These are phyloP conservation scores for Coemansia reversa DNA, from an alignment of 192 early-diverging fungal species.

Conservation along the genomic window DNA sequence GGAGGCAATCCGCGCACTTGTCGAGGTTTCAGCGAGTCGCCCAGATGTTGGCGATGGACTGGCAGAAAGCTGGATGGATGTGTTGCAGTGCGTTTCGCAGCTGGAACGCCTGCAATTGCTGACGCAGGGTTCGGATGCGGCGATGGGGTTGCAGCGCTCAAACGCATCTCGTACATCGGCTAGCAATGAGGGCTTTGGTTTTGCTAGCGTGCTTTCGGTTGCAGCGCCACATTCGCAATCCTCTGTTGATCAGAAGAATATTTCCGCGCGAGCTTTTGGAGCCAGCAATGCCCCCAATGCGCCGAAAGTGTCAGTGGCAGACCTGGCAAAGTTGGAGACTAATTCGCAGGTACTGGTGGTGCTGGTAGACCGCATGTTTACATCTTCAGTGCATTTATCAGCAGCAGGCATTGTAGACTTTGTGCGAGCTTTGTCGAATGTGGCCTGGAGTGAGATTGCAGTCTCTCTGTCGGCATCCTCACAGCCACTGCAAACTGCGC, in stretches of 20 bases:
- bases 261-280: slow-evolving; percentile 53
- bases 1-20: slow-evolving; percentile 81
- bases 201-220: slow-evolving; percentile 25
- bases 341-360: slow-evolving; percentile 73
- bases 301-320: slow-evolving; percentile 66
- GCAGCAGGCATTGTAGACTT: slow-evolving; percentile 86
- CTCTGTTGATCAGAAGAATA: slow-evolving; percentile 15
- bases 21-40: slow-evolving; percentile 68
- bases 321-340: slow-evolving; percentile 64
- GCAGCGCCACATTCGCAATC: slow-evolving; percentile 2
- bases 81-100: slow-evolving; percentile 80
- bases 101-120: slow-evolving; percentile 82
- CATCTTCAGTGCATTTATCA: slow-evolving; percentile 72
- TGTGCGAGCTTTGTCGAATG: slow-evolving; percentile 77
- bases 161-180: slow-evolving; percentile 9
- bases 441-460: slow-evolving; percentile 84
- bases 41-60: slow-evolving; percentile 64
- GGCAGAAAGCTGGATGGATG: slow-evolving; percentile 76
- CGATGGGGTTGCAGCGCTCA: slow-evolving; percentile 1
- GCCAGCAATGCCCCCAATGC: slow-evolving; percentile 62
- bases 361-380: slow-evolving; percentile 84
- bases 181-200: slow-evolving; percentile 15
- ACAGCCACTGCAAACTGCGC: too few relatives aligned
- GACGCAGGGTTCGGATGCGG: slow-evolving; percentile 40
- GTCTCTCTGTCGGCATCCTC: slow-evolving; percentile 11